Conservation (phyloP, 257 asterid genomes). For the Mentha longifolia region DNA sequence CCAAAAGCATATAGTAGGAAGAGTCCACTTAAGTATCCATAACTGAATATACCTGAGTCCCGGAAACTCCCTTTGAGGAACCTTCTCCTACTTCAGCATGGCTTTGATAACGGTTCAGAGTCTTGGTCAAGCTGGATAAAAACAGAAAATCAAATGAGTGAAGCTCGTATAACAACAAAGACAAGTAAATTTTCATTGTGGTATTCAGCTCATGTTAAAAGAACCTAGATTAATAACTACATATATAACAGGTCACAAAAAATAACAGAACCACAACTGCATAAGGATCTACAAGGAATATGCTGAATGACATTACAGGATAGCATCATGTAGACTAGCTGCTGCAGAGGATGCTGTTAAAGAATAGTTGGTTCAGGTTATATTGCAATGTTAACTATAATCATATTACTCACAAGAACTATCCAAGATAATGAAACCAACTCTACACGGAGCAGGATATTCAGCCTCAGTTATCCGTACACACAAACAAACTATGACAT, state of each 20-base stretch:
- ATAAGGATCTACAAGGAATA: neutral
- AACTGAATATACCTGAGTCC: conserved; percentile 28
- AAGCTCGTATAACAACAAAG: neutral
- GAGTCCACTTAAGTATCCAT: neutral
- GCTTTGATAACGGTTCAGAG: conserved; percentile 33
- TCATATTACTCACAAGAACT: neutral
- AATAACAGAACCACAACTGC: neutral
- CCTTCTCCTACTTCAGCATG: conserved; percentile 22
- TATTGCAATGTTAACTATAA: too few species aligned
- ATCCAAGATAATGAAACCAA: neutral
- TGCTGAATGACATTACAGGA: neutral
- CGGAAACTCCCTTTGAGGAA: conserved; percentile 28
- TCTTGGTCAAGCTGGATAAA: conserved; percentile 38
- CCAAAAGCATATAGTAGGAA: neutral
- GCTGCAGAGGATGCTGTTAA: neutral
- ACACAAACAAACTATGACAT: neutral
- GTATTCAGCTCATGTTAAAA: too few species aligned
- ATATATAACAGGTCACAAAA: neutral
- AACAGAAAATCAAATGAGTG: neutral
- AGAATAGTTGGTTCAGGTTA: neutral
- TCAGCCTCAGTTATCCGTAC: neutral
- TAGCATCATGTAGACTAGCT: neutral
- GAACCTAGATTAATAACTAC: too few species aligned
- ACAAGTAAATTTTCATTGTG: neutral
- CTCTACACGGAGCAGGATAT: neutral